Evolutionary conservation across 2,329 filamentous ascomycete genomes (phyloP).

Genomic region (Fusarium euwallaceae): DNA sequence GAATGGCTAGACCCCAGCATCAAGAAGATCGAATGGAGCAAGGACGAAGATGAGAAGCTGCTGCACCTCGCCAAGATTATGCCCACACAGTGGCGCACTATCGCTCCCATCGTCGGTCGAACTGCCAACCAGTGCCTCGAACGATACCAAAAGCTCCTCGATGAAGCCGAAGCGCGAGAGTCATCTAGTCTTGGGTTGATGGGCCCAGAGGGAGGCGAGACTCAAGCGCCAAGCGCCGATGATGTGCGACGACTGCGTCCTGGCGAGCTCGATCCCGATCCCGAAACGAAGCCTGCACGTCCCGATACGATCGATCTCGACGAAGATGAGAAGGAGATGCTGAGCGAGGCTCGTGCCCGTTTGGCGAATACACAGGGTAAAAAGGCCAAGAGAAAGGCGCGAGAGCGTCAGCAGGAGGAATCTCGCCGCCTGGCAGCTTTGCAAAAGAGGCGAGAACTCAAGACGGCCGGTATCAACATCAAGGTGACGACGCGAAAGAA

Average conservation of each 20-base stretch:
- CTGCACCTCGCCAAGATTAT: constrained; percentile 97
- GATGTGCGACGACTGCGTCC: constrained; percentile 90
- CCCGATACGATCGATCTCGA: constrained; percentile 98
- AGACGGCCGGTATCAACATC: constrained; percentile 98
- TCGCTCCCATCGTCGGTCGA: constrained; percentile 94
- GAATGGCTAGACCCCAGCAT: constrained; percentile 99
- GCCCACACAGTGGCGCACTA: constrained; percentile 99
- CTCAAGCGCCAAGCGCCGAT: constrained; percentile 88
- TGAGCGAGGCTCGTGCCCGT: constrained; percentile 96
- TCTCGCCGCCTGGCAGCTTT: constrained; percentile 89
- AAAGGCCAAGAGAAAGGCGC: constrained; percentile 97
- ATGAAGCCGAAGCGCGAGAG: constrained; percentile 94
- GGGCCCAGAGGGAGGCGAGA: constrained; percentile 88
- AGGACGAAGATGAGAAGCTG: constrained; percentile 98
- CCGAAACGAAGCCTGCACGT: constrained; percentile 93
- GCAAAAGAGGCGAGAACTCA: constrained; percentile 95
- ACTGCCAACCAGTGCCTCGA: constrained; percentile 98
- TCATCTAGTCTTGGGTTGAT: constrained; percentile 85
- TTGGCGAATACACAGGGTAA: constrained; percentile 98
- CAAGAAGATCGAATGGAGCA: constrained; percentile 98
- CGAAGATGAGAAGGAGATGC: constrained; percentile 99
- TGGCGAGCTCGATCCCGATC: constrained; percentile 96
- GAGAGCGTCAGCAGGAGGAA: constrained; percentile 95
- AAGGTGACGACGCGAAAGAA: constrained; percentile 92
- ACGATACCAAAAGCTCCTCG: constrained; percentile 94